Conservation (phyloP, 2,329 filamentous ascomycete species). For the Endocalyx cinctus region DNA sequence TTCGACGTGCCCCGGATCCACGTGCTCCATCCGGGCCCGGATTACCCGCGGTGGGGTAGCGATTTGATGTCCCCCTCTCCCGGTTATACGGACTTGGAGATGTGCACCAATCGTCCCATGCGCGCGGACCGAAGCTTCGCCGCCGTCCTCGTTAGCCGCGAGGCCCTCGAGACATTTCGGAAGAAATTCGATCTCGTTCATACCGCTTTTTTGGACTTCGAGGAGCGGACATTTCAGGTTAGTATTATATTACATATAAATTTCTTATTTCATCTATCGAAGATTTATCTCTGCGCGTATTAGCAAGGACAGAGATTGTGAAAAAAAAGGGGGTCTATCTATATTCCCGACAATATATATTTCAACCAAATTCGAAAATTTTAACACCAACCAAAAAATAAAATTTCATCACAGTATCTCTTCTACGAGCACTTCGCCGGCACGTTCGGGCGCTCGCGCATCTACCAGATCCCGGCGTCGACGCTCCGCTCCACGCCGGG, state of each 20-base stretch:
- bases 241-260: conserved; percentile 4
- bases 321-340: no score
- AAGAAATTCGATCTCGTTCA: conserved; percentile 10
- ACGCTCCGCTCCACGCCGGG: conserved; percentile 4
- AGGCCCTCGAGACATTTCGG: conserved; percentile 7
- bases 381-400: no score
- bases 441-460: neutral
- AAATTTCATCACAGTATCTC: no score
- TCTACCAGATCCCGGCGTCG: conserved; percentile 2
- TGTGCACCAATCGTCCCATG: conserved; percentile 7
- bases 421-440: no score
- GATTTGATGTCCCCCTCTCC: neutral
- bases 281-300: no score
- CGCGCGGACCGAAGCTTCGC: conserved; percentile 6
- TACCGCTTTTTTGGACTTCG: conserved; percentile 9
- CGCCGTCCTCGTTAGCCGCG: conserved; percentile 7
- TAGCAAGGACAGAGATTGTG: no score
- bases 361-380: no score
- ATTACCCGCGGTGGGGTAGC: conserved; percentile 1
- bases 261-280: conserved; percentile 1
- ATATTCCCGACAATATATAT: no score
- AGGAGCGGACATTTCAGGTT: conserved; percentile 7
- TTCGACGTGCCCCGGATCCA: conserved; percentile 12
- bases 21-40: conserved; percentile 7
- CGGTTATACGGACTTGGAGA: conserved; percentile 10